A percentile compares a stretch with the other conserved stretches of the same genome.
Conservation (phyloP, 108 stramenopile species). For the Skeletonema marinoi region DNA sequence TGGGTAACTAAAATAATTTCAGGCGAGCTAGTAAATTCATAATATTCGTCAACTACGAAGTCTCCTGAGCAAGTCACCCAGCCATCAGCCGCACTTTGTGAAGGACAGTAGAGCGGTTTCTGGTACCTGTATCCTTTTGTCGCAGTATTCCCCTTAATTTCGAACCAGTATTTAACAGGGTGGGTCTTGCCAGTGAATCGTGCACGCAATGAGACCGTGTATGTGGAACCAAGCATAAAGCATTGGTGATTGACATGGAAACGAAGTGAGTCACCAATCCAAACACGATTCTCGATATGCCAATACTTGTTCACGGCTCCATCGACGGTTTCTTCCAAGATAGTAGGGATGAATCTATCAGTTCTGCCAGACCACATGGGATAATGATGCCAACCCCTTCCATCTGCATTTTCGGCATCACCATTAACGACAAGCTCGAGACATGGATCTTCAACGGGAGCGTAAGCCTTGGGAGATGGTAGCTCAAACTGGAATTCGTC, state of each 20-base stretch:
- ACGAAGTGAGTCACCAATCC: neutral
- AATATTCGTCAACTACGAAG: conserved; percentile 20
- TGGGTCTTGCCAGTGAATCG: conserved; percentile 10
- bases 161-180: conserved; percentile 10
- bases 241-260: conserved; percentile 28
- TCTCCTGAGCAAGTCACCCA: conserved; percentile 40
- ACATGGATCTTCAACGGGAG: conserved; percentile 38
- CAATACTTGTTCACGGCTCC: conserved; percentile 46
- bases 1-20: conserved; percentile 8
- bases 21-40: neutral
- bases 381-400: conserved; percentile 34
- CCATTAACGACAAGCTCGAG: conserved; percentile 56
- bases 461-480: conserved; percentile 50
- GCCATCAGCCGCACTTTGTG: conserved; percentile 11
- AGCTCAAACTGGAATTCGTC: conserved; percentile 49
- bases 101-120: conserved; percentile 12
- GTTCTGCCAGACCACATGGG: conserved; percentile 24
- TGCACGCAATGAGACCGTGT: conserved; percentile 24
- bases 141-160: conserved; percentile 7
- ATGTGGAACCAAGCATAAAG: conserved; percentile 27
- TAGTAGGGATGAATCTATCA: conserved; percentile 9
- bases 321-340: conserved; percentile 23
- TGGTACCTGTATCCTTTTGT: conserved; percentile 4
- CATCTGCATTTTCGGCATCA: conserved; percentile 54
- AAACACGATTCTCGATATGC: conserved; percentile 17